phyloP scores from a whole-genome alignment of 352 stramenopile species.

The Phytophthora rubi region DNA sequence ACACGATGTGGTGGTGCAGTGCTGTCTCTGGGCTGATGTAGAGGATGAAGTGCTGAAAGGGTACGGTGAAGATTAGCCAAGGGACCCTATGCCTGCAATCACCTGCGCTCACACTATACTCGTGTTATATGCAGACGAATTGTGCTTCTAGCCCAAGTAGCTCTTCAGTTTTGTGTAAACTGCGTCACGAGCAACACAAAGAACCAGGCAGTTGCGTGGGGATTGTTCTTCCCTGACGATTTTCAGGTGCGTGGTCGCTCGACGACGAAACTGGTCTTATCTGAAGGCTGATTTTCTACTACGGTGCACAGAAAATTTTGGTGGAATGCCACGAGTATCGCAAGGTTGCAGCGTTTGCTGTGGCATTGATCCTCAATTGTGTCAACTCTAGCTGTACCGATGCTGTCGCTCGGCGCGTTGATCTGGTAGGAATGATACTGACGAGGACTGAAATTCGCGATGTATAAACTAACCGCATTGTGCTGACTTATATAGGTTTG shows the following conservation, averaged over 20 bases:
- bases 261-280: neutral
- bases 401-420: conserved; percentile 38
- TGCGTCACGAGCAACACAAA: conserved; percentile 47
- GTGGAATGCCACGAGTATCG: conserved; percentile 81
- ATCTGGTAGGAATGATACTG: conserved; percentile 49
- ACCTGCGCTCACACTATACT: conserved; percentile 5
- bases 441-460: neutral
- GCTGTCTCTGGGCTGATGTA: conserved; percentile 67
- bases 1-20: conserved; percentile 44
- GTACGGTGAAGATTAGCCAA: conserved; percentile 30
- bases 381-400: conserved; percentile 47
- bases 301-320: conserved; percentile 68
- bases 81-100: neutral
- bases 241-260: conserved; percentile 54
- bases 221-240: conserved; percentile 68
- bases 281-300: conserved; percentile 5
- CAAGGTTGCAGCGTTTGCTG: conserved; percentile 75
- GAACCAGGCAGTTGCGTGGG: conserved; percentile 64
- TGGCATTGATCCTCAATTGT: conserved; percentile 74
- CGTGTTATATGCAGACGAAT: conserved; percentile 40
- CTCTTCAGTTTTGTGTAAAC: conserved; percentile 83
- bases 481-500: conserved; percentile 45
- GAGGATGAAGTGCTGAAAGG: conserved; percentile 54
- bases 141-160: conserved; percentile 66
- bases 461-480: neutral